Percentiles rank a stretch among this genome's conserved stretches.
Conservation (phyloP, 2,329 filamentous ascomycete species). For the Colletotrichum sp. region DNA sequence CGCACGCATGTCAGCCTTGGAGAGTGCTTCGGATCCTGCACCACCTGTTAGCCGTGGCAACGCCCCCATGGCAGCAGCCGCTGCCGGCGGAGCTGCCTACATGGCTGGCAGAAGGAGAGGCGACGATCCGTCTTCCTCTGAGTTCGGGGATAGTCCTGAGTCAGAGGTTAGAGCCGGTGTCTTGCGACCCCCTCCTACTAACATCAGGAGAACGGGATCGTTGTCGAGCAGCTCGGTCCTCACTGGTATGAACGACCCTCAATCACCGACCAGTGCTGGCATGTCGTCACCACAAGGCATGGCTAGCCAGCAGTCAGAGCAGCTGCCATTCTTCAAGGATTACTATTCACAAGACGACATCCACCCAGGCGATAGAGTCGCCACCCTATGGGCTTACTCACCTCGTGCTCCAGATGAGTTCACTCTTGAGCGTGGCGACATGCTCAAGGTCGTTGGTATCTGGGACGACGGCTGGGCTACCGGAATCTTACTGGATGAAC, state of each 20-base stretch:
- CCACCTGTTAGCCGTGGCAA: conserved; percentile 34
- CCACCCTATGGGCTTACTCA: conserved; percentile 95
- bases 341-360: conserved; percentile 99
- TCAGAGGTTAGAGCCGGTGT: conserved; percentile 63
- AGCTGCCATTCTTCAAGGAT: conserved; percentile 95
- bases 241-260: conserved; percentile 66
- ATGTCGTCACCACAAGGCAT: conserved; percentile 86
- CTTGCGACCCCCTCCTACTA: conserved; percentile 62
- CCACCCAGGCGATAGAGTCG: conserved; percentile 86
- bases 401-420: conserved; percentile 94
- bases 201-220: conserved; percentile 79
- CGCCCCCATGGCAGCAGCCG: conserved; percentile 35
- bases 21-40: conserved; percentile 72
- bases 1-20: conserved; percentile 92
- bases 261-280: conserved; percentile 75
- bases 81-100: conserved; percentile 54
- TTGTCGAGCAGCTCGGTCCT: conserved; percentile 85
- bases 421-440: conserved; percentile 89
- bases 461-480: conserved; percentile 99
- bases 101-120: conserved; percentile 48
- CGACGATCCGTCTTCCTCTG: conserved; percentile 70
- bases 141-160: conserved; percentile 73
- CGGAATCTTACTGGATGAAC: conserved; percentile 80
- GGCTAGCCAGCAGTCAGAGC: conserved; percentile 91
- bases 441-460: conserved; percentile 97